A percentile compares a stretch with the other conserved stretches of the same genome.
Conservation (phyloP, 1,284 basidiomycete genomes). For the Ceratobasidium sp. region DNA sequence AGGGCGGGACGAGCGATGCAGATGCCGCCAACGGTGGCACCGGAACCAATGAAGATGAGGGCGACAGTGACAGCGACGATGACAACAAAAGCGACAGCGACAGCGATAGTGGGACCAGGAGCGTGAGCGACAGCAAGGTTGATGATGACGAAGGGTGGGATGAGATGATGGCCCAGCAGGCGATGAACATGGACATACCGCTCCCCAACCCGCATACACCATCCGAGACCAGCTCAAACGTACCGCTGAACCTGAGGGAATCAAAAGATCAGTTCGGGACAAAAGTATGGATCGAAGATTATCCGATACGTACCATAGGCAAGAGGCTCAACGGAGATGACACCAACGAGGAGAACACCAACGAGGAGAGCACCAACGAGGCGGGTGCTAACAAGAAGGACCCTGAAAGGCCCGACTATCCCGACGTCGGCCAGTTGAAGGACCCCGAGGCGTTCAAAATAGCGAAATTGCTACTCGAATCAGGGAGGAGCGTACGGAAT, state of each 20-base stretch:
- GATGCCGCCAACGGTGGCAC: background rate
- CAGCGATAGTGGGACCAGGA: background rate
- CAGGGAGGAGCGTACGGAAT: background rate
- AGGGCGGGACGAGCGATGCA: background rate
- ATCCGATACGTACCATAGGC: too few species aligned
- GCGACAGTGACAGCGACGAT: background rate
- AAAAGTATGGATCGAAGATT: too few species aligned
- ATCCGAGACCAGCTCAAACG: too few species aligned
- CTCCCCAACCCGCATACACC: background rate
- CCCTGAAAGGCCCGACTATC: background rate
- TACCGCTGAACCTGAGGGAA: too few species aligned
- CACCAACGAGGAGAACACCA: too few species aligned
- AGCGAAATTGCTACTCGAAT: conserved; percentile 1
- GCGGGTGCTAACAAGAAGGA: too few species aligned
- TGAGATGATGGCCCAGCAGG: background rate
- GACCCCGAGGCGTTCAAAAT: conserved; percentile 6
- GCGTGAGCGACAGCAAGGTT: background rate
- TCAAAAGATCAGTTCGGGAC: too few species aligned
- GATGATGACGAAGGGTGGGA: background rate
- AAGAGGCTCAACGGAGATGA: too few species aligned
- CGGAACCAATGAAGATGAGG: background rate
- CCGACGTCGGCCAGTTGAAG: background rate
- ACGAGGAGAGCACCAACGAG: too few species aligned
- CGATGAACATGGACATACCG: background rate
- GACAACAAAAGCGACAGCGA: background rate